A percentile compares a stretch with the other conserved stretches of the same genome.
Evolutionary conservation across 2,329 filamentous ascomycete genomes (phyloP).

Genomic region (Colletotrichum brevisporum): DNA sequence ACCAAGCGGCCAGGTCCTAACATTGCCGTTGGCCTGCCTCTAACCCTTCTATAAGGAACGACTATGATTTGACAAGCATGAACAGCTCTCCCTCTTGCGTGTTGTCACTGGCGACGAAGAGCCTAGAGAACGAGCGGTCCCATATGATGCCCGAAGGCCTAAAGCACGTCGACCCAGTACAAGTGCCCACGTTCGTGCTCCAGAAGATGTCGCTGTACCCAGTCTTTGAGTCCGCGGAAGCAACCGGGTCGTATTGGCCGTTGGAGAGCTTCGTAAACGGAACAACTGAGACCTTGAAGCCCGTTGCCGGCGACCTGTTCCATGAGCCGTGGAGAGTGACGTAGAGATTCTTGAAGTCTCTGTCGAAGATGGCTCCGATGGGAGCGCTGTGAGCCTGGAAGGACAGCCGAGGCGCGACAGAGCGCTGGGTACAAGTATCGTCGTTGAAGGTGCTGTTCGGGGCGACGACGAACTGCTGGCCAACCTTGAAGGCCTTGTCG

Average conservation of each 20-base stretch:
- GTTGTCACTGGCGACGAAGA: slow-evolving; percentile 47
- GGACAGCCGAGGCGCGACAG: slow-evolving; percentile 60
- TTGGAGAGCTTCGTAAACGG: slow-evolving; percentile 48
- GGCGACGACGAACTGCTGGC: slow-evolving; percentile 54
- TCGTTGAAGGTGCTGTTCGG: slow-evolving; percentile 55
- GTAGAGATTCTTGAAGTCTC: slow-evolving; percentile 64
- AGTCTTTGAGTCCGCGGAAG: slow-evolving; percentile 45
- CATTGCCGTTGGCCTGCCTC: no score
- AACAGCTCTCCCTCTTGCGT: slow-evolving; percentile 44
- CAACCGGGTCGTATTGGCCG: slow-evolving; percentile 50
- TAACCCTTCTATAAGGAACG: background rate
- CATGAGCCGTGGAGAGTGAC: slow-evolving; percentile 74
- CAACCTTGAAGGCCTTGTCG: slow-evolving; percentile 49
- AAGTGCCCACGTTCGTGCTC: slow-evolving; percentile 49
- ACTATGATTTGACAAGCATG: slow-evolving; percentile 33
- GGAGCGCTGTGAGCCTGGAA: slow-evolving; percentile 74
- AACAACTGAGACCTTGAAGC: slow-evolving; percentile 56
- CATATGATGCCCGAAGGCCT: slow-evolving; percentile 45
- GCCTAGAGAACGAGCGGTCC: slow-evolving; percentile 43
- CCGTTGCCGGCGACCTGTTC: slow-evolving; percentile 55
- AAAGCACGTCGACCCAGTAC: slow-evolving; percentile 45
- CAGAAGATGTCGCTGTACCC: slow-evolving; percentile 52
- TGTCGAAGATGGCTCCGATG: slow-evolving; percentile 72
- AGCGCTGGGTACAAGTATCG: slow-evolving; percentile 50
- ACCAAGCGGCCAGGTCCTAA: no score